Base-by-base conservation (phyloP, 2,329 filamentous ascomycete species). In the Aureobasidium uvarum region DNA sequence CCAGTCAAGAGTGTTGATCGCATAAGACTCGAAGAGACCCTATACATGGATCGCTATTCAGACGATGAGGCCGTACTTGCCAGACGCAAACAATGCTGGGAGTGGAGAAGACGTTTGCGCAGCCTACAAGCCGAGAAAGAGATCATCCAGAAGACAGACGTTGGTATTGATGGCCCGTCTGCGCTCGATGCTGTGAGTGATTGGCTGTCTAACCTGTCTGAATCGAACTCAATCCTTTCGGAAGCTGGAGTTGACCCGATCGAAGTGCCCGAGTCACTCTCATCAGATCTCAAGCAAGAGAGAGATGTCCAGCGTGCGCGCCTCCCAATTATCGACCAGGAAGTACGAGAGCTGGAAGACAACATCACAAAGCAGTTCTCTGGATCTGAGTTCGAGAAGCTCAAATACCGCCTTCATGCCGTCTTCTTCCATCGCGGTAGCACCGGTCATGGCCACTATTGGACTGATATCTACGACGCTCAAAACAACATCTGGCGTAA, bases 381-480 rank as follows among this genome's bases (percentile, higher is more conserved):
- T 3, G 83, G 85, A 62, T 83, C 88, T 72, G 83, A 83, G 48
- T 84, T 88, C 72, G 83, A 83, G 50, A 80, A 86, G 31, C 80
- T 91, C 54, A 85, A 88, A 13, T 99, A 98, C 75, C 86, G 86
- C 16, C 84, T 99, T 5, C 93, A 97, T 70, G 91, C 94, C 0
- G 90, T 97, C 38, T 96, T 99, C 73, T 94, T 96, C 71, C 95
- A 99, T 75, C 88, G 89, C 23, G 91, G 91, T 38, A 81, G 82
- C 10, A 72, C 76, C 1, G 72, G 73, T 16, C 83, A 84, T 36
- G 95, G 95, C 0, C 95, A 99, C 76, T 99, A 98, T 78, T 97
- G 92, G 89, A 92, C 97, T 51, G 97, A 93, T 84, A 96, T 99
- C 69, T 90, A 88, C 73, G 95, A 98, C 78, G 96, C 96, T 75